Base-by-base conservation (phyloP, 176 grass and related monocot genomes). In the Pontederia crassipes region DNA sequence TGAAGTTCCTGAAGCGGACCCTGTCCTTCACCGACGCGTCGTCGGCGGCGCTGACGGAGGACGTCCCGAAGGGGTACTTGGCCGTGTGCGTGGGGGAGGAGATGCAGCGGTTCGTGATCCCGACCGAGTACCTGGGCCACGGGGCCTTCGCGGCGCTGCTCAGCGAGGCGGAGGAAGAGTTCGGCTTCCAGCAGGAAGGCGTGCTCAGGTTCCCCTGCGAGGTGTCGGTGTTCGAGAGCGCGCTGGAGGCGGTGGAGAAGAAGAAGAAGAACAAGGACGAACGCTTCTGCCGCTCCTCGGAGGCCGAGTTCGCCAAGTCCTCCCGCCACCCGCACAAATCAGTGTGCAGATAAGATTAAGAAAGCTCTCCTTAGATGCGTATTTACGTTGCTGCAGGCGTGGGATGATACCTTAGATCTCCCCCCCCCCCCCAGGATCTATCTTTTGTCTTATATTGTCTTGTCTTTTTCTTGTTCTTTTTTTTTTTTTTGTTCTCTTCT, bases 1-100 rank as follows among this genome's bases (percentile, higher is more conserved):
- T 83, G 65, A 95, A 95, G 71, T 95, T 95, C 68, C 59, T 95
- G 40, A 95, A 89, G 67, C 67, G 90, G 65, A 95, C 90, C 29
- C 77, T 95, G 4, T 95, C 90, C 45, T 83, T 95, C 72, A 74
- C 79, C 8, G 90, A 95, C 53, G 14, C 72, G 59, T 8, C 61
- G 54, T 60, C 80, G 0, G 8, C 53, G 69, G 8, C 53, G 69
- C 2, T 52, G 76, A 16, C 29, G 51, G 55, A 13, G 40, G 46
- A 50, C 65, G 66, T 78, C 69, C 80, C 80, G 13, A 80, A 76
- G 74, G 85, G 85, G 2, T 81, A 83, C 70, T 73, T 89, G 20
- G 85, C 85, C 0, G 85, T 89, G 52, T 83, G 77, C 52, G 85
- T 89, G 10, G 85, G 85, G 7, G 55, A 78, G 1, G 40, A 59